Base-by-base conservation (phyloP, 2,329 filamentous ascomycete species). In the Phialocephala sp. region DNA sequence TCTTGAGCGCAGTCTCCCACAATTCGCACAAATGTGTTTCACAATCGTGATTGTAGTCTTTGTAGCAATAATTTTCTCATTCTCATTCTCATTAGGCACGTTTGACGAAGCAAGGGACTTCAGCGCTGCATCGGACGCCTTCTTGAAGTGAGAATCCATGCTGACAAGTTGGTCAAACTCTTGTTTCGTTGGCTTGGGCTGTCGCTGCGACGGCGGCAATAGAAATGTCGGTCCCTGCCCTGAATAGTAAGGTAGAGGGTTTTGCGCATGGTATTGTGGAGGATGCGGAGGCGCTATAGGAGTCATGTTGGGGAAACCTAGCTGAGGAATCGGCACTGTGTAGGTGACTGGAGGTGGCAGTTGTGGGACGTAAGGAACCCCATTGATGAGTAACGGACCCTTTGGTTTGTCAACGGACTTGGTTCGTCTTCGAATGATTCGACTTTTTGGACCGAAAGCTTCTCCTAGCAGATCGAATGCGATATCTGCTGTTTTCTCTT, bases 1-100 rank as follows among this genome's bases (percentile, higher is more conserved):
- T 32, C 73, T 72, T 5, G 81, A 83, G 52, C 81, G 76, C 6
- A 78, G 72, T 24, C 74, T 76, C 24, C 79, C 78, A 63, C 81
- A 83, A 32, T 76, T 72, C 47, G 76, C 80, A 71, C 83, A 85
- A 22, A 83, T 78, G 65, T 77, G 76, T 61, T 82, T 81, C 11
- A 67, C 69, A 9, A 73, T 65, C 35, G 65, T 68, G 39, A 70
- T 67, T 4, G 76, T 73, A 71, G 74, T 75, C 75, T 77, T 76
- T 36, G 71, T 65, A 50, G 62, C 39, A 24, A 22, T 41, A 12
- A 56, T 37, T 20, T 52, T 61, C 15, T 65, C 63, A 12, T 56
- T 64, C 4, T 36, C 50, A 22, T 37, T 52, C 43, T 36, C 50
- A 22, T 37, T 52, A 37, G 14, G 8, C n/a, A 37, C 60, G 12